A percentile compares a stretch with the other conserved stretches of the same genome.
Conservation (phyloP, 75 land plant species). For the Cupressus sempervirens region DNA sequence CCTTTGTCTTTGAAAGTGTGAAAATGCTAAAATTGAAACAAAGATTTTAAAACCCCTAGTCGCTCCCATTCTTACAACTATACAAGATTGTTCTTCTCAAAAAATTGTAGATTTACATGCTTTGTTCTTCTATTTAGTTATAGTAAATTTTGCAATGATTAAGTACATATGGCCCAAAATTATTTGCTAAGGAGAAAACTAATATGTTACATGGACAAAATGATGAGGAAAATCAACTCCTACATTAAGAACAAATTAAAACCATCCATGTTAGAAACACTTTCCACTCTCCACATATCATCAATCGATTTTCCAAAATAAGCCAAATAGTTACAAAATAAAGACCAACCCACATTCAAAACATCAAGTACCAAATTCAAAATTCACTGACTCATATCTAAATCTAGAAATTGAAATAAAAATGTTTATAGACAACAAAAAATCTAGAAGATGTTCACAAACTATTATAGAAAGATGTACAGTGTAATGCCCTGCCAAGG, state of each 20-base stretch:
- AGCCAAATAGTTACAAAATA: not conserved
- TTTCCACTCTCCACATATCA: not conserved
- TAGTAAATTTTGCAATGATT: not conserved
- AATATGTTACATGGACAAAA: not conserved
- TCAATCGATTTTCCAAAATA: not conserved
- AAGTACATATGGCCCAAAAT: not conserved
- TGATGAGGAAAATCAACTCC: not conserved
- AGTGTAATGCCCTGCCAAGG: too few species aligned
- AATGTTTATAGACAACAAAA: not conserved
- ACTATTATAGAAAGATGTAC: not conserved
- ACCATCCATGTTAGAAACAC: too few species aligned
- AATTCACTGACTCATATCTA: not conserved
- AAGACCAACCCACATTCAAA: not conserved
- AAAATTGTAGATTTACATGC: not conserved
- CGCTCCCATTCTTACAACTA: not conserved
- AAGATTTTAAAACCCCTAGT: not conserved
- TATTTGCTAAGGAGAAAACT: not conserved
- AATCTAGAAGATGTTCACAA: not conserved
- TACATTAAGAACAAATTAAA: not conserved
- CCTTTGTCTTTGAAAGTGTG: not conserved
- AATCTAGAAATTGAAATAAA: not conserved
- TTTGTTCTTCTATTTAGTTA: not conserved
- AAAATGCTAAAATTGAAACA: not conserved
- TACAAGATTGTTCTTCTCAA: not conserved
- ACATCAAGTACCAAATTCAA: not conserved